Base-by-base conservation (phyloP, 345 rosid species). In the Pugionium cornutum region DNA sequence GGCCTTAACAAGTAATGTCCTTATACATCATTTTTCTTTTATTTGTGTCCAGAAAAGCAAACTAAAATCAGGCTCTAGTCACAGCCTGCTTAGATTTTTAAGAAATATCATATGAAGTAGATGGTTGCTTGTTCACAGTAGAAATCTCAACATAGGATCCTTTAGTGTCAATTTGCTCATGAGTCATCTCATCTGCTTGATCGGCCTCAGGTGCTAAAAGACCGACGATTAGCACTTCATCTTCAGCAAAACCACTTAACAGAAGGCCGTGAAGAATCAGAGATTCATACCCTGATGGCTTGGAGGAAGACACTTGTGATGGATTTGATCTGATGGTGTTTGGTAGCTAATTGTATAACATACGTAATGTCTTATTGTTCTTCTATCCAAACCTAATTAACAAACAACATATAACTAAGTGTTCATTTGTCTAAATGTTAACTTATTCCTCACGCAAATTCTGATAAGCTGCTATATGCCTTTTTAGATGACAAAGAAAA, bases 1-100 rank as follows among this genome's bases (percentile, higher is more conserved):
- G 78, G 53, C 80, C 34, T 62, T 70, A 69, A 60, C 87, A 58
- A 74, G 98, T 94, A 83, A 18, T 61, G 43, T 10, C 37, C 29
- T 54, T 68, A 7, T 50, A 5, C 46, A 31, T 46, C 0, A 53
- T 47, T 33, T 10, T 18, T 18, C 43, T 52, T 28, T 64, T 8
- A 41, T 32, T 35, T 31, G 34, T 68, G n/a, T 61, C 40, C 39
- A 34, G 8, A 6, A 46, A 28, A 27, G 36, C 29, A 66, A 62
- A 44, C 6, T 57, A 32, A 7, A 25, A 39, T 9, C 57, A 43
- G 43, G 27, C 45, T 58, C 36, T 57, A 50, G 34, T 55, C 26
- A 31, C 41, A 48, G 9, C 41, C 10, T 39, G 4, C 30, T 59
- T 52, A 50, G 39, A 47, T 47, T 40, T 4, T 11, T 31, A 7